Evolutionary conservation across 2,329 filamentous ascomycete genomes (phyloP).

Genomic region (Aspergillus sp.): DNA sequence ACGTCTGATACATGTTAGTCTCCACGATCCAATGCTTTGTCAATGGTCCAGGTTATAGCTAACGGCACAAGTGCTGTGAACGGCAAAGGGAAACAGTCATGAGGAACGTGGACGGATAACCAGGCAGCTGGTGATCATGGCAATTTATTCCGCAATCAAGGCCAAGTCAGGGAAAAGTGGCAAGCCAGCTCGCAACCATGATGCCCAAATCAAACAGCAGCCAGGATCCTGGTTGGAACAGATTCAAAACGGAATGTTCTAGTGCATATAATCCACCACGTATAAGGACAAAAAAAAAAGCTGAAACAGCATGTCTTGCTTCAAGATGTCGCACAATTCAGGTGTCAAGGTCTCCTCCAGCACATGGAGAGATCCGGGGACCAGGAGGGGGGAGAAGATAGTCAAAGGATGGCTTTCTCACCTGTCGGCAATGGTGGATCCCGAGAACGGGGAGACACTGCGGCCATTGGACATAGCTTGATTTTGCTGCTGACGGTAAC

Average conservation of each 20-base stretch:
- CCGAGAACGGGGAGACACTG: conserved; percentile 27
- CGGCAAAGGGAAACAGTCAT: background rate
- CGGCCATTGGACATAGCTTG: conserved; percentile 25
- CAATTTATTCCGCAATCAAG: background rate
- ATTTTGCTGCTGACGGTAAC: conserved; percentile 18
- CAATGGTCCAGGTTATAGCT: background rate
- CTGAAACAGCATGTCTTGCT: background rate
- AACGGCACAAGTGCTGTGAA: background rate
- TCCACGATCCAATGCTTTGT: background rate
- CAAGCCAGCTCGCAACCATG: background rate
- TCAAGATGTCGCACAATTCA: background rate
- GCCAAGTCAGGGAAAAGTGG: background rate
- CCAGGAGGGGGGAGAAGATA: background rate
- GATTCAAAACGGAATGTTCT: background rate
- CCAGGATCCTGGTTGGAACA: background rate
- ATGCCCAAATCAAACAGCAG: background rate
- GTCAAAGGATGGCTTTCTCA: conserved; percentile 24
- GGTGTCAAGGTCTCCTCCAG: background rate
- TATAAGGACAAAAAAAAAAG: background rate
- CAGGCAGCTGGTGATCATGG: background rate
- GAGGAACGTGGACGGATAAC: background rate
- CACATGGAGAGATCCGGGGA: background rate
- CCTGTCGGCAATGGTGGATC: conserved; percentile 29
- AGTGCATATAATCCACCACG: background rate
- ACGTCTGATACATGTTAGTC: conserved; percentile 23